Conservation (phyloP, 305 asterid genomes). For the Fraxinus paxiana region DNA sequence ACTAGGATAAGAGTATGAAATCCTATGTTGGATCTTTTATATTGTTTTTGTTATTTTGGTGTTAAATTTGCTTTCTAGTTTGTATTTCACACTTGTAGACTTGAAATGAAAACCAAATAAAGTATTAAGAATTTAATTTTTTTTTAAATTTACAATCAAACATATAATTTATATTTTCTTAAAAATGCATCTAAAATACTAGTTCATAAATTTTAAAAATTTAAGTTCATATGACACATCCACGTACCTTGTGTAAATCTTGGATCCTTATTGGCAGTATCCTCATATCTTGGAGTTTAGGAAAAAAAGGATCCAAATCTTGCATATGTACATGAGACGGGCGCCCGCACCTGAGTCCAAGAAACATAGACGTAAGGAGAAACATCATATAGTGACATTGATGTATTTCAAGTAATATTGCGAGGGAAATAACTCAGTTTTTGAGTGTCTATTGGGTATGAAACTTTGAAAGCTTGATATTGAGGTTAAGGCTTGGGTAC, state of each 20-base stretch:
- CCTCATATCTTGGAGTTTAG: background rate
- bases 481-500: background rate
- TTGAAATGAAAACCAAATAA: background rate
- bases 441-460: background rate
- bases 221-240: background rate
- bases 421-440: background rate
- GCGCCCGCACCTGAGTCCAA: background rate
- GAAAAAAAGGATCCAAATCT: background rate
- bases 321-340: background rate
- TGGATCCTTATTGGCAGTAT: background rate
- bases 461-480: background rate
- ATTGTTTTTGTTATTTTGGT: background rate
- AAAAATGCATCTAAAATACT: background rate
- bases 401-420: background rate
- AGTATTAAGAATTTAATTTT: background rate
- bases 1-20: background rate
- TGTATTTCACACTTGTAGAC: background rate
- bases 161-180: background rate
- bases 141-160: background rate
- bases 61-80: background rate
- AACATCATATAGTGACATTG: background rate
- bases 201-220: background rate
- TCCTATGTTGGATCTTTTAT: background rate
- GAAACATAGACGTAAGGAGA: background rate
- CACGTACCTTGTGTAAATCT: background rate